A percentile compares a stretch with the other conserved stretches of the same genome.
Evolutionary conservation across 163 green algal genomes (phyloP).

Genomic region (Volvox carteri): DNA sequence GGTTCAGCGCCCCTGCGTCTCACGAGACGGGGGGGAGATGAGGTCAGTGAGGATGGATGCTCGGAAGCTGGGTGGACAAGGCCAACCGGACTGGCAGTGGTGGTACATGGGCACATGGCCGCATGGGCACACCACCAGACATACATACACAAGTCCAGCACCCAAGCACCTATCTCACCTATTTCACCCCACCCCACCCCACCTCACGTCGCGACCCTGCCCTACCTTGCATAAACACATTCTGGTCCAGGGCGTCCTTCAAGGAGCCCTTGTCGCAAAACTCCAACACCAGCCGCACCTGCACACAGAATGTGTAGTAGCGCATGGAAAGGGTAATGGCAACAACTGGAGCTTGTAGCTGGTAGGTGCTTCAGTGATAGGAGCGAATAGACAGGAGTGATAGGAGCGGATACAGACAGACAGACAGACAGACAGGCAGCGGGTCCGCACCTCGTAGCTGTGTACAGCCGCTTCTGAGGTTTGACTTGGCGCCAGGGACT

Average conservation of each 20-base stretch:
- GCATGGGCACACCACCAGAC: too few species aligned
- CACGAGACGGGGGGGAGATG: too few species aligned
- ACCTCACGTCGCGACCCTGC: too few species aligned
- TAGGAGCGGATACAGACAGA: neutral
- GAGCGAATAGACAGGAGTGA: neutral
- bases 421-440: neutral
- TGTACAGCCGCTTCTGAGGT: constrained; percentile 1
- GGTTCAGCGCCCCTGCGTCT: constrained; percentile 56
- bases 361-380: neutral
- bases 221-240: constrained; percentile 40
- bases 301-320: neutral
- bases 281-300: constrained; percentile 63
- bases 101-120: too few species aligned
- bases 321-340: too few species aligned
- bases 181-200: too few species aligned
- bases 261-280: constrained; percentile 64
- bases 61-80: too few species aligned
- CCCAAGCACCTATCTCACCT: too few species aligned
- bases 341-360: too few species aligned
- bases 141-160: too few species aligned
- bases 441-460: constrained; percentile 46
- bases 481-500: neutral
- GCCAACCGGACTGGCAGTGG: too few species aligned
- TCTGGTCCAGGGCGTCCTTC: constrained; percentile 55
- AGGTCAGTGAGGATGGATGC: too few species aligned